Evolutionary conservation across 768 basidiomycete species (phyloP).

Genomic region (Lactifluus piperatus): DNA sequence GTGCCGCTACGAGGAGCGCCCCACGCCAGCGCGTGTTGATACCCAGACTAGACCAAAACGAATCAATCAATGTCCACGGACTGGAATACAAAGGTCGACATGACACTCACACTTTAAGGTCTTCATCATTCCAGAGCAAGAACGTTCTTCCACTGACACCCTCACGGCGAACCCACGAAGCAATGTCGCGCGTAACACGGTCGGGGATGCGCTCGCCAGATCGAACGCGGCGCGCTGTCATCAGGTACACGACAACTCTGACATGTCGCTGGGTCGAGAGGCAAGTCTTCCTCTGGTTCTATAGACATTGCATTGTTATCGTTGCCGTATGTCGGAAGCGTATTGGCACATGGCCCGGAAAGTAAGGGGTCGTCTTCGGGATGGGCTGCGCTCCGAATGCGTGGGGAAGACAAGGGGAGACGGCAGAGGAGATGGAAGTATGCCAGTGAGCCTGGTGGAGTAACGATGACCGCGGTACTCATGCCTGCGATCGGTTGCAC

Average conservation of each 20-base stretch:
- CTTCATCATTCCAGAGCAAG: slow-evolving; percentile 48
- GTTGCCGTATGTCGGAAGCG: slow-evolving; percentile 28
- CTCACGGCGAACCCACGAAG: slow-evolving; percentile 40
- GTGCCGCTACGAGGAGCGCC: slow-evolving; percentile 46
- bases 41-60: slow-evolving; percentile 31
- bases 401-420: slow-evolving; percentile 22
- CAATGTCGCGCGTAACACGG: slow-evolving; percentile 39
- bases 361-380: slow-evolving; percentile 13
- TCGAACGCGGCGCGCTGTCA: slow-evolving; percentile 33
- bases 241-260: slow-evolving; percentile 50
- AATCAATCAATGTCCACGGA: neutral
- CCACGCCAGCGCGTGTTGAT: slow-evolving; percentile 43
- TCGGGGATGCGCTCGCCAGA: slow-evolving; percentile 28
- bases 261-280: slow-evolving; percentile 56
- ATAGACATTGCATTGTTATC: slow-evolving; percentile 6
- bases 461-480: slow-evolving; percentile 35
- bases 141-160: slow-evolving; percentile 51
- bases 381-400: slow-evolving; percentile 7
- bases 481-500: slow-evolving; percentile 24
- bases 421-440: slow-evolving; percentile 44
- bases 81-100: neutral
- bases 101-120: slow-evolving; percentile 45
- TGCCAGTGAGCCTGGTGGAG: slow-evolving; percentile 33
- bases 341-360: slow-evolving; percentile 33
- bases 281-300: slow-evolving; percentile 29